These are phyloP conservation scores for Polyrhizophydium stewartii DNA, from an alignment of 371 early-diverging fungal species.

Conservation along the genomic window DNA sequence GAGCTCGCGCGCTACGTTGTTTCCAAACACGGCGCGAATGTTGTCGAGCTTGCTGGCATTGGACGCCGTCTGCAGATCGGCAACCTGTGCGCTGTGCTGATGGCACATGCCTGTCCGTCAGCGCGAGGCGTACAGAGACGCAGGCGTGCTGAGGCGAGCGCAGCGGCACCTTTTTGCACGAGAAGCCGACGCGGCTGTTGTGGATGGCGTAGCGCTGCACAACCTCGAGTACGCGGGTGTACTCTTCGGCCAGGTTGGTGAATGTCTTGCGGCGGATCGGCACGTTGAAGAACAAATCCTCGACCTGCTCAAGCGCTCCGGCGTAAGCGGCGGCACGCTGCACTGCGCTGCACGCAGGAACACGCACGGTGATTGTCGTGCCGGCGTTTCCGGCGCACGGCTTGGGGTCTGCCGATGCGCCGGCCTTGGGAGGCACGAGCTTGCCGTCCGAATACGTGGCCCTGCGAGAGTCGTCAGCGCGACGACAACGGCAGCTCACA, in stretches of 20 bases:
- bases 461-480: constrained; percentile 24
- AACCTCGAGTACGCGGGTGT: constrained; percentile 80
- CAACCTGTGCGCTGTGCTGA: not conserved
- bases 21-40: constrained; percentile 79
- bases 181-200: constrained; percentile 73
- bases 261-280: constrained; percentile 77
- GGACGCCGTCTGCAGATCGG: constrained; percentile 72
- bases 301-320: constrained; percentile 45
- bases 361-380: constrained; percentile 74
- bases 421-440: constrained; percentile 66
- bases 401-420: constrained; percentile 69
- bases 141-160: too few relatives aligned
- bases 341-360: not conserved
- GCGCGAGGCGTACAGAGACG: too few relatives aligned
- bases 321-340: not conserved
- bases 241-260: constrained; percentile 79
- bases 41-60: constrained; percentile 60
- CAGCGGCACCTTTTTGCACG: constrained; percentile 71
- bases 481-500: not conserved
- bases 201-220: constrained; percentile 88
- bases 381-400: constrained; percentile 92
- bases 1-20: constrained; percentile 67
- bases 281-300: constrained; percentile 91
- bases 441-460: constrained; percentile 83
- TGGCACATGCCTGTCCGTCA: too few relatives aligned